These are phyloP conservation scores for Oidium heveae DNA, from an alignment of 2,329 filamentous ascomycete genomes.

Conservation along the genomic window DNA sequence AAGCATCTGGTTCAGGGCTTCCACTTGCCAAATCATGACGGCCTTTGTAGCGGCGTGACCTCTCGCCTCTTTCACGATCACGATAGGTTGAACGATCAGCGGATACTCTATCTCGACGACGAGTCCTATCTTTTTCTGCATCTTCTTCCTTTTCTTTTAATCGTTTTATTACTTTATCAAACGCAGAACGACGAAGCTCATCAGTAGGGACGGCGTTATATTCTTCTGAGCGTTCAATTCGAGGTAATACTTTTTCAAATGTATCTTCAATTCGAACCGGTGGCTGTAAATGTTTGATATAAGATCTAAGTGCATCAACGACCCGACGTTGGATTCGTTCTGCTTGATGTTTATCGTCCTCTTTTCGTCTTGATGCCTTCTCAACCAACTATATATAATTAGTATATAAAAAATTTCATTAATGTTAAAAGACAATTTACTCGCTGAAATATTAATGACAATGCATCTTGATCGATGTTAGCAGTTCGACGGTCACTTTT, in stretches of 20 bases:
- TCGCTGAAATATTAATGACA: constrained; percentile 64
- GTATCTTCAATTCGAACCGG: constrained; percentile 54
- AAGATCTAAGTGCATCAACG: constrained; percentile 59
- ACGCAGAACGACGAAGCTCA: constrained; percentile 56
- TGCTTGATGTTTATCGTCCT: constrained; percentile 58
- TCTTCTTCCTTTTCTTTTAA: constrained; percentile 83
- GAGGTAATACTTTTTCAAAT: constrained; percentile 66
- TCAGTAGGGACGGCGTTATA: constrained; percentile 65
- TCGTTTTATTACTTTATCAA: constrained; percentile 77
- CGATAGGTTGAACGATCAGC: constrained; percentile 19
- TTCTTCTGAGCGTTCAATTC: constrained; percentile 59
- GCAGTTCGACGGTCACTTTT: constrained; percentile 69
- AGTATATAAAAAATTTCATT: constrained; percentile 5
- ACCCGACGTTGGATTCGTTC: constrained; percentile 71
- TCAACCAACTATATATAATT: constrained; percentile 39
- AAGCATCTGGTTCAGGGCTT: constrained; percentile 76
- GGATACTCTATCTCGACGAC: constrained; percentile 30
- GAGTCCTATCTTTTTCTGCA: constrained; percentile 36
- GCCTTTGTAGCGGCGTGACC: constrained; percentile 32
- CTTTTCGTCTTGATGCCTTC: constrained; percentile 56
- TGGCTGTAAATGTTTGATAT: constrained; percentile 76
- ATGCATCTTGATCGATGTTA: constrained; percentile 57
- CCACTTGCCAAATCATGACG: constrained; percentile 44
- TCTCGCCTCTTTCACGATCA: constrained; percentile 33
- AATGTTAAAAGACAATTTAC: constrained; percentile 18